phyloP scores from a whole-genome alignment of 805 yeast species.

The Sugiyamaella boreocaroliniensis region DNA sequence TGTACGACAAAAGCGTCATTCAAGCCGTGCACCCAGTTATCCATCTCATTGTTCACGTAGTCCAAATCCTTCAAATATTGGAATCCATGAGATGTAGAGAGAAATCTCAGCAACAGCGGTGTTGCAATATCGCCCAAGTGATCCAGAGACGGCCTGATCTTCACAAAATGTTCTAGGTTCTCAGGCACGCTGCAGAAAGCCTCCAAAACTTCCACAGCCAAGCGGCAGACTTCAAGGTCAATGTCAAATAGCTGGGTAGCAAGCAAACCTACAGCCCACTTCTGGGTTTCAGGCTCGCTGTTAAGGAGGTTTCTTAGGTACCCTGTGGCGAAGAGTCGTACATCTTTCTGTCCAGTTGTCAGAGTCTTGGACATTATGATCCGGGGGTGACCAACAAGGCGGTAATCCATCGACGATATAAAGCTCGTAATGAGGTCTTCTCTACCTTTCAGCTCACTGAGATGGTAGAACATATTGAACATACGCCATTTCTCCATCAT shows the following conservation, averaged over 20 bases:
- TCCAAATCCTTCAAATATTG: slow-evolving; percentile 51
- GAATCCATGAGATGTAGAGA: slow-evolving; percentile 66
- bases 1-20: slow-evolving; percentile 29
- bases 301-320: slow-evolving; percentile 40
- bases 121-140: slow-evolving; percentile 49
- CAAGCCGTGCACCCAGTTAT: slow-evolving; percentile 50
- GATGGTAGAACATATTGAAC: slow-evolving; percentile 70
- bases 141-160: slow-evolving; percentile 48
- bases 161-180: slow-evolving; percentile 46
- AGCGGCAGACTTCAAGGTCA: slow-evolving; percentile 46
- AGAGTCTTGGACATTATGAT: slow-evolving; percentile 60
- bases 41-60: slow-evolving; percentile 59
- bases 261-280: slow-evolving; percentile 48
- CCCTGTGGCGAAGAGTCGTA: slow-evolving; percentile 54
- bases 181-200: slow-evolving; percentile 42
- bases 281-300: slow-evolving; percentile 16
- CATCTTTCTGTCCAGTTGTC: slow-evolving; percentile 43
- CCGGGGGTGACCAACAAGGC: slow-evolving; percentile 57
- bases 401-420: slow-evolving; percentile 56
- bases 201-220: slow-evolving; percentile 51
- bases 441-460: slow-evolving; percentile 48
- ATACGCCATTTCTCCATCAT: slow-evolving; percentile 78
- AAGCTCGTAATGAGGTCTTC: slow-evolving; percentile 53
- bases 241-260: slow-evolving; percentile 67
- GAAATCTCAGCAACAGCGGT: slow-evolving; percentile 53